Percentiles rank a stretch among this genome's conserved stretches.
Evolutionary conservation across 1,139 yeast genomes (phyloP).

Genomic region (Sugiyamaella paludigena): DNA sequence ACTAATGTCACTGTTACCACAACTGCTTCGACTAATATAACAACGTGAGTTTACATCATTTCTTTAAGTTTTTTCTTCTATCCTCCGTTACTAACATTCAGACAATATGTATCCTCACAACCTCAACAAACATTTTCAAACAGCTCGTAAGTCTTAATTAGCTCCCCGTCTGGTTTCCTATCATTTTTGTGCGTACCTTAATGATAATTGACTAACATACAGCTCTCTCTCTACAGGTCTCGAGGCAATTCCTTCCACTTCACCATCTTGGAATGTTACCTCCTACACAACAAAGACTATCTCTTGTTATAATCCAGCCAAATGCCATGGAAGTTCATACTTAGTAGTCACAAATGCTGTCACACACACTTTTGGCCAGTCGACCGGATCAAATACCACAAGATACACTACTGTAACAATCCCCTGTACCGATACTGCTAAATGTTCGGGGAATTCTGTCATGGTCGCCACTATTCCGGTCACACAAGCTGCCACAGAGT

Average conservation of each 20-base stretch:
- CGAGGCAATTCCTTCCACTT: neutral
- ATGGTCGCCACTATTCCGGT: slow-evolving; percentile 2
- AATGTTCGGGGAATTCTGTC: slow-evolving; percentile 7
- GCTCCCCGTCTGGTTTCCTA: no score
- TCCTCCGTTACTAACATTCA: no score
- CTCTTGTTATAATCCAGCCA: neutral
- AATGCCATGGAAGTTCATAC: neutral
- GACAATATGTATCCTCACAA: no score
- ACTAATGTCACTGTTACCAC: neutral
- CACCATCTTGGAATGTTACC: neutral
- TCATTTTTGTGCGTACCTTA: no score
- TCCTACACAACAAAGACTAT: neutral
- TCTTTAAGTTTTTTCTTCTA: no score
- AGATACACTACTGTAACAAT: slow-evolving; percentile 7
- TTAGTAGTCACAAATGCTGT: no score
- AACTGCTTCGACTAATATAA: neutral
- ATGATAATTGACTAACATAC: neutral
- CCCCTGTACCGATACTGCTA: slow-evolving; percentile 10
- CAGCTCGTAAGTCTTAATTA: no score
- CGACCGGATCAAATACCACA: neutral
- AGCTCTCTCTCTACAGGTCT: neutral
- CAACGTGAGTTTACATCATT: neutral
- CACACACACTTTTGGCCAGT: no score
- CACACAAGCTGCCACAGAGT: neutral
- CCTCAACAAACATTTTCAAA: no score